phyloP scores from a whole-genome alignment of 257 asterid genomes.

The Salvia miltiorrhiza region DNA sequence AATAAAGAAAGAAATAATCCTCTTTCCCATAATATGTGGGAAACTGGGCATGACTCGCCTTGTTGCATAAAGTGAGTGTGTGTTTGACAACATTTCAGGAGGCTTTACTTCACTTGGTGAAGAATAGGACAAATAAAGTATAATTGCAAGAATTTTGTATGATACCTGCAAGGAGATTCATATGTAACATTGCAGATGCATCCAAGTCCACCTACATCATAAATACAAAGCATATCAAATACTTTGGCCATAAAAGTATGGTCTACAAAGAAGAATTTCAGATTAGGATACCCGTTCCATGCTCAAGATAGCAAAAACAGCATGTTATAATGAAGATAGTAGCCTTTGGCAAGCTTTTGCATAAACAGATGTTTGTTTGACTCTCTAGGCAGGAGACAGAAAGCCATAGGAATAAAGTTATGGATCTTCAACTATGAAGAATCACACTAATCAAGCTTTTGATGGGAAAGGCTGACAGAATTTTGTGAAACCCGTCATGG shows the following conservation, averaged over 20 bases:
- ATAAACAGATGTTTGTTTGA: slow-evolving; percentile 10
- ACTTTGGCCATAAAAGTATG: slow-evolving; percentile 1
- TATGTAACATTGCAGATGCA: slow-evolving; percentile 82
- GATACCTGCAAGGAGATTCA: slow-evolving; percentile 87
- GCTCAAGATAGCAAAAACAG: slow-evolving; percentile 8
- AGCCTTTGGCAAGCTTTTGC: neutral
- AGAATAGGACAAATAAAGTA: no score
- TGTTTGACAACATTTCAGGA: no score
- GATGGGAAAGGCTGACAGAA: neutral
- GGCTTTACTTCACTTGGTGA: no score
- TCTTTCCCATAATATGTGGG: no score
- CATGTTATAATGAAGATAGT: neutral
- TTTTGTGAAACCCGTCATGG: neutral
- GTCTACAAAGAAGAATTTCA: slow-evolving; percentile 3
- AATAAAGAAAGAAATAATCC: no score
- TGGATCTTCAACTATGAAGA: neutral
- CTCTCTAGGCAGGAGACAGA: no score
- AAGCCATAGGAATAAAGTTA: neutral
- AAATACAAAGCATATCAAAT: slow-evolving; percentile 12
- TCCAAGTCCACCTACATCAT: slow-evolving; percentile 76
- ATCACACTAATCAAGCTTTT: neutral
- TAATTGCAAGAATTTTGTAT: slow-evolving; percentile 16
- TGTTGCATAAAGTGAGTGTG: no score
- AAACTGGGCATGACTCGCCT: no score
- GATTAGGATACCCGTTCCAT: neutral